Base-by-base conservation (phyloP, 2,329 filamentous ascomycete genomes). In the Scedosporium apiospermum region DNA sequence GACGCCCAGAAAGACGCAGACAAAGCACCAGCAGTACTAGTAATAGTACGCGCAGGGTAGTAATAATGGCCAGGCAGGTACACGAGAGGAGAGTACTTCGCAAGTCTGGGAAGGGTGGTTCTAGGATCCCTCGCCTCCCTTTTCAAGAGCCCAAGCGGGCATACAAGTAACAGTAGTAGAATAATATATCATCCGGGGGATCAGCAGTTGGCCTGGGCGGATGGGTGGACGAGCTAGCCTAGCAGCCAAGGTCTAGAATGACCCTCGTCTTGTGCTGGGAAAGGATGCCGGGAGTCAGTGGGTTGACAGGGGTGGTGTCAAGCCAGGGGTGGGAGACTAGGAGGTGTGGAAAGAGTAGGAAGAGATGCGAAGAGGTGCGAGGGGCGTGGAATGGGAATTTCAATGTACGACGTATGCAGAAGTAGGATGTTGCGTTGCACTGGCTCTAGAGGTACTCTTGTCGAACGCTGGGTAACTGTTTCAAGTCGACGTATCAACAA, bases 401-500 rank as follows among this genome's bases (percentile, higher is more conserved):
- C 26, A 38, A 38, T 38, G 34, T 38, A 38, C 34, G 34, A 38
- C 10, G 34, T 38, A 12, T 38, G 34, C 34, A 38, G 9, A 9
- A 38, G 34, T 38, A 38, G 34, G 34, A 38, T 38, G 61, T 34
- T 23, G n/a, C 18, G 55, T 61, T 62, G 60, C 61, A 58, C 60
- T 26, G 60, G 60, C 46, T 14, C 16, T 9, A 18, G 3, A 5
- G 1, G 21, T 27, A 9, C 21, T 27, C 21, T 55, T 3, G 18
- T 23, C 51, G 21, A 16, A 18, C n/a, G 18, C 30, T 42, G 65
- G 64, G 64, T 65, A 58, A 63, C 49, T 65, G 67, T 69, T 69
- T 69, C 67, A 69, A 65, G 64, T 67, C 65, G 64, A 64, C 60
- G 67, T 66, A 65, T 69, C 66, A 68, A 68, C 66, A 69, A 69